Base-by-base conservation (phyloP, 2,329 filamentous ascomycete species). In the Davidsoniella virescens region DNA sequence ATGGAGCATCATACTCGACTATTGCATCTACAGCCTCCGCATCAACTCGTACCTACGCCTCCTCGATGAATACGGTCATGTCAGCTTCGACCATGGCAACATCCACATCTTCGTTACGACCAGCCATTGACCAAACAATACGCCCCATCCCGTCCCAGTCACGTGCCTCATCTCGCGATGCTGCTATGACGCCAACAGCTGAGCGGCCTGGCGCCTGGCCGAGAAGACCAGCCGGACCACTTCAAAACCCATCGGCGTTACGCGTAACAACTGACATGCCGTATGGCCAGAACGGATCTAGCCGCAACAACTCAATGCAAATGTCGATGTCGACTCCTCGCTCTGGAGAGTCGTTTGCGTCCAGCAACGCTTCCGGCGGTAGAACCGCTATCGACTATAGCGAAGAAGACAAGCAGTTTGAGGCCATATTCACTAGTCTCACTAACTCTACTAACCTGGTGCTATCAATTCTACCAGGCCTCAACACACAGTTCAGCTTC, bases 341-440 rank as follows among this genome's bases (percentile, higher is more conserved):
- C 20, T 93, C 86, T 6, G 84, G 82, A 41, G 87, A 94, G 58
- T 86, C 84, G 0, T 93, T 92, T 61, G 72, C 70, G 2, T 78
- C 80, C 3, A 69, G 70, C 29, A 63, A 58, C 18, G 62, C 61
- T 25, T 60, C 70, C 49, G 67, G 69, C 26, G 69, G 73, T 40
- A 71, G 72, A 41, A 70, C 70, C 44, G 66, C 69, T 6, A 62
- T 76, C 8, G 83, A 87, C 47, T 76, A 80, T 46, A 75, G 74
- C 2, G 83, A 87, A 55, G 86, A 94, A 55, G 87, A 94, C 57
- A 73, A 76, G 14, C 74, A 80, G 25, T 94, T 94, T 56, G 88
- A 94, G 55, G 77, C 72, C 54, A 86, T 95, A 18, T 94, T 85
- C 65, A 61, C 87, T 33, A 82, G 83, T 43, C 69, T 94, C 20